These are phyloP conservation scores for Babesia bovis DNA, from an alignment of 169 alveolate species.

Conservation along the genomic window DNA sequence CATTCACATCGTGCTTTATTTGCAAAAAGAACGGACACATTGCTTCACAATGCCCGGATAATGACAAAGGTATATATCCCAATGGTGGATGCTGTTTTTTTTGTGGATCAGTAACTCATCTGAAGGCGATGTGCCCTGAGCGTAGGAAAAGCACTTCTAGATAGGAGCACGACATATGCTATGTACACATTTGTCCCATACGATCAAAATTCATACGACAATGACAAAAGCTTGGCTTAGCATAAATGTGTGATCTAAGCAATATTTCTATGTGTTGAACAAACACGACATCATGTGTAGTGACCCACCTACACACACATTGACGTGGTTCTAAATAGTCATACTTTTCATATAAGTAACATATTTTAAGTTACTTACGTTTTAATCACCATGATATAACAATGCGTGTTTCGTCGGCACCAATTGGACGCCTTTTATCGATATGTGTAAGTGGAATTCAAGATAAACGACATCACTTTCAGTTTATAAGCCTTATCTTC, in stretches of 20 bases:
- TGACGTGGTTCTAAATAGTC: not conserved
- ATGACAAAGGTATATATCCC: conserved; percentile 68
- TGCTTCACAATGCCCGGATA: conserved; percentile 70
- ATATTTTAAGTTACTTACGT: not conserved
- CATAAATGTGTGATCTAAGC: not conserved
- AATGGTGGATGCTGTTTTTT: conserved; percentile 71
- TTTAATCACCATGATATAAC: conserved; percentile 5
- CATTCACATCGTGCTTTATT: conserved; percentile 67
- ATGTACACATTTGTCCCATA: too few relatives aligned
- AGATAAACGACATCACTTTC: not conserved
- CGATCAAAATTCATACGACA: too few relatives aligned
- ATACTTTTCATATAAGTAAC: not conserved
- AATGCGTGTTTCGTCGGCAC: conserved; percentile 24
- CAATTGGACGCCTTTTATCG: conserved; percentile 44
- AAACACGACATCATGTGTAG: not conserved
- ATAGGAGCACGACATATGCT: too few relatives aligned
- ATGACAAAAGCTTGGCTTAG: too few relatives aligned
- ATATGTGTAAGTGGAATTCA: conserved; percentile 32
- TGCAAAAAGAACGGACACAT: conserved; percentile 70
- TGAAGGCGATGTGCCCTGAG: conserved; percentile 60
- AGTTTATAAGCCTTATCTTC: conserved; percentile 63
- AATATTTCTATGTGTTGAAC: not conserved
- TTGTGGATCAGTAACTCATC: conserved; percentile 72
- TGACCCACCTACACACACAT: conserved; percentile 1
- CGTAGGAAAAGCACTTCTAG: conserved; percentile 27